Evolutionary conservation across 2,329 filamentous ascomycete genomes (phyloP), one percentile per base, ranked within the genome.

Genomic region (Akanthomyces lecanii): DNA sequence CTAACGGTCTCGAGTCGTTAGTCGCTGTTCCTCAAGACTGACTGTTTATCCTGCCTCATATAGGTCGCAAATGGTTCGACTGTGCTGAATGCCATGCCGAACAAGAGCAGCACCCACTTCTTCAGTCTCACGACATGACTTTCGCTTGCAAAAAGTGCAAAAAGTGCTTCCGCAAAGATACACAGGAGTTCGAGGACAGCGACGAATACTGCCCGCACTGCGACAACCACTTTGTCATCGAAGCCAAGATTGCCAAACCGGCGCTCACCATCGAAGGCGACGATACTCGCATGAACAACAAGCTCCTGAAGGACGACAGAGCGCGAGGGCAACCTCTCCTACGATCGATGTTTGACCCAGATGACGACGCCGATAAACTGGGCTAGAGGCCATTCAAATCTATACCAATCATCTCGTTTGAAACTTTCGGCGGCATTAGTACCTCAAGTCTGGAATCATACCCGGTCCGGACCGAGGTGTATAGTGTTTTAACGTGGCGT

Each of bases 131-230:
- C 69, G 95, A 99, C 73, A 96, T 99, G 92, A 85, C 82, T 44
- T 98, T 99, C 72, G 92, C 91, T 59, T 99, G 95, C 85, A 99
- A 99, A 72, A 99, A 99, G 81, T 99, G 95, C 87, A 93, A 90
- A 70, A 99, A 99, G 79, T 93, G 89, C 77, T 99, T 99, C 82
- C 89, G 95, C 69, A 99, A 98, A 75, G 91, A 99, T 71, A 89
- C 89, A 52, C 80, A 86, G 67, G 91, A 97, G 75, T 97, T 97
- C 71, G 95, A 99, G 69, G 95, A 99, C 70, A 89, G 91, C 74
- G 95, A 99, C 79, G 96, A 99, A 76, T 99, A 96, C 82, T 99
- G 95, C 81, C 96, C 95, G 25, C 91, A 97, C 79, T 99, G 95
- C 81, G 95, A 99, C 75, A 99, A 99, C 79, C 96, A 99, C 78